Evolutionary conservation across 805 yeast species (phyloP).

Genomic region (Blastobotrys mokoenaii): DNA sequence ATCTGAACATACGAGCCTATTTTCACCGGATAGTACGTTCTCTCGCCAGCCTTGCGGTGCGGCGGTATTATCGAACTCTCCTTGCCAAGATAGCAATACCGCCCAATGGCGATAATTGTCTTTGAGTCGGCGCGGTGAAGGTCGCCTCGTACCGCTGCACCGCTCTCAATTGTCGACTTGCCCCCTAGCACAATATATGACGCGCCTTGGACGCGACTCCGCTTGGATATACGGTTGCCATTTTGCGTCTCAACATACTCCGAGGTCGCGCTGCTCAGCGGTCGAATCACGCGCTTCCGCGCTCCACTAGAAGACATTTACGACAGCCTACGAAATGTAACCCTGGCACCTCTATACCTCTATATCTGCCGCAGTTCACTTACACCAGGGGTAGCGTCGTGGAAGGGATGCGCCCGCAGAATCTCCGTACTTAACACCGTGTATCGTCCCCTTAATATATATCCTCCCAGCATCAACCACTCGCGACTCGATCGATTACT

Average conservation of each 20-base stretch:
- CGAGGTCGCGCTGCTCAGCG: neutral
- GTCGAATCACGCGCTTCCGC: no score
- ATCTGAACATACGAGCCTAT: conserved; percentile 32
- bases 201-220: conserved; percentile 29
- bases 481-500: neutral
- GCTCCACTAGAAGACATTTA: no score
- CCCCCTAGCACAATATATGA: conserved; percentile 32
- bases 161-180: conserved; percentile 26
- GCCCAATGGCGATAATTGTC: conserved; percentile 29
- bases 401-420: no score
- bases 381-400: no score
- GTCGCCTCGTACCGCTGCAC: conserved; percentile 29
- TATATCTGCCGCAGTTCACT: no score
- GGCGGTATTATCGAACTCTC: conserved; percentile 28
- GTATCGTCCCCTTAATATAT: neutral
- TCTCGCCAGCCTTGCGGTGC: conserved; percentile 9
- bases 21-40: conserved; percentile 26
- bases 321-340: no score
- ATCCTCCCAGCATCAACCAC: no score
- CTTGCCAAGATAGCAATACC: conserved; percentile 24
- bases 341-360: no score
- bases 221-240: conserved; percentile 29
- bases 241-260: conserved; percentile 23
- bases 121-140: conserved; percentile 21
- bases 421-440: neutral